Conservation (phyloP, 2,329 filamentous ascomycete genomes). For the Claviceps capensis region DNA sequence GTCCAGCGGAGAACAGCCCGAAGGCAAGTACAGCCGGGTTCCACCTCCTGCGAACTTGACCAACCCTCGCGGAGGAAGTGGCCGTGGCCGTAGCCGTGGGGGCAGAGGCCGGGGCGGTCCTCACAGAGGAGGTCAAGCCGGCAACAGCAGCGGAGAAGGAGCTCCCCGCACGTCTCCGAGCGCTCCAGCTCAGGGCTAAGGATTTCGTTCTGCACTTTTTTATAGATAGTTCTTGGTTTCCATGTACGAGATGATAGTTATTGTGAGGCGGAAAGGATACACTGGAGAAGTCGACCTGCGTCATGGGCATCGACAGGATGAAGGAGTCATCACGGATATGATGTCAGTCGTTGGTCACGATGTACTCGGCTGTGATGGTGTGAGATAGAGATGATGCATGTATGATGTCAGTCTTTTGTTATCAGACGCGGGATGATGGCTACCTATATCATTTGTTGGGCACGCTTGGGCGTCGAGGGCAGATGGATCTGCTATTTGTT, state of each 20-base stretch:
- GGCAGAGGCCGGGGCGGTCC: conserved; percentile 23
- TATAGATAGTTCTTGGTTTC: neutral
- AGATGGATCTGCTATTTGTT: no score
- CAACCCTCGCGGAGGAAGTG: conserved; percentile 21
- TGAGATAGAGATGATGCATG: neutral
- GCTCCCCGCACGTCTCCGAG: neutral
- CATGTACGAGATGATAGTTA: neutral
- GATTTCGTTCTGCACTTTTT: neutral
- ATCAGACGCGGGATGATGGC: no score
- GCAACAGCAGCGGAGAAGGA: conserved; percentile 10
- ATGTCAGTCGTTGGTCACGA: neutral
- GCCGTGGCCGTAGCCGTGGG: conserved; percentile 25
- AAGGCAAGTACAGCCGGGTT: conserved; percentile 36
- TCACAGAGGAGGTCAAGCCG: conserved; percentile 23
- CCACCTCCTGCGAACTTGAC: conserved; percentile 48
- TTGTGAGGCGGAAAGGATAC: neutral
- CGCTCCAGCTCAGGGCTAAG: conserved; percentile 7
- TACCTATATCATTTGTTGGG: no score
- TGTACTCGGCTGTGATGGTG: neutral
- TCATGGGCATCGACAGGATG: neutral
- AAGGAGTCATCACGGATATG: neutral
- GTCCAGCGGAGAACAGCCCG: conserved; percentile 9
- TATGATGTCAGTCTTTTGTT: neutral
- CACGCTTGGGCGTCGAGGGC: no score
- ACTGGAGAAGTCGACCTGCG: neutral